Evolutionary conservation across 2,329 filamentous ascomycete genomes (phyloP).

Genomic region (Fusarium dlaminii): DNA sequence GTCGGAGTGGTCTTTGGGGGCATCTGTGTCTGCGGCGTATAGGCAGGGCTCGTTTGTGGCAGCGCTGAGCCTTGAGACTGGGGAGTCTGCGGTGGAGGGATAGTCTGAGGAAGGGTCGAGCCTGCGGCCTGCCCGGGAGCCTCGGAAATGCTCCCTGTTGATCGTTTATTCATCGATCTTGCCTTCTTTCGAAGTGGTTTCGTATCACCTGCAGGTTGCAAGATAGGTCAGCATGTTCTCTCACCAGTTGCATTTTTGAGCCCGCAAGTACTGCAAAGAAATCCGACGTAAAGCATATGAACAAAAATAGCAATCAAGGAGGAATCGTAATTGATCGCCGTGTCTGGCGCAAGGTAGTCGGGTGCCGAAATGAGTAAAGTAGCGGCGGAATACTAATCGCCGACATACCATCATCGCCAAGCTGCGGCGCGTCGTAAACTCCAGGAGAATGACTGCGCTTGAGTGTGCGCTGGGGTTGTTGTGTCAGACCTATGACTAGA

Average conservation of each 20-base stretch:
- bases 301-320: constrained; percentile 34
- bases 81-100: constrained; percentile 63
- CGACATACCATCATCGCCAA: constrained; percentile 80
- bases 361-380: constrained; percentile 45
- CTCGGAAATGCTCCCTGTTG: constrained; percentile 62
- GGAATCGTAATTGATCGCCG: constrained; percentile 20
- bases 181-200: constrained; percentile 64
- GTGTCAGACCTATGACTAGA: constrained; percentile 56
- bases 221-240: constrained; percentile 43
- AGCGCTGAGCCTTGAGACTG: constrained; percentile 60
- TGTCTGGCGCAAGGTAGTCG: constrained; percentile 29
- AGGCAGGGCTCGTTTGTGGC: constrained; percentile 54
- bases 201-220: constrained; percentile 54
- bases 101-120: constrained; percentile 51
- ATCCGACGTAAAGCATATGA: constrained; percentile 48
- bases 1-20: constrained; percentile 84
- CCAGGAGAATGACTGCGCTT: constrained; percentile 85
- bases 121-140: constrained; percentile 64
- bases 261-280: constrained; percentile 12
- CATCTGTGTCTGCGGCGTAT: constrained; percentile 55
- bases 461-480: constrained; percentile 70
- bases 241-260: neutral
- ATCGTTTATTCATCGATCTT: constrained; percentile 69
- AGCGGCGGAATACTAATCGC: constrained; percentile 49
- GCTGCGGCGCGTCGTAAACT: constrained; percentile 59